Percentiles rank a stretch among this genome's conserved stretches.
Evolutionary conservation across 345 rosid species (phyloP).

Genomic region (Cardamine chenopodiifolia): DNA sequence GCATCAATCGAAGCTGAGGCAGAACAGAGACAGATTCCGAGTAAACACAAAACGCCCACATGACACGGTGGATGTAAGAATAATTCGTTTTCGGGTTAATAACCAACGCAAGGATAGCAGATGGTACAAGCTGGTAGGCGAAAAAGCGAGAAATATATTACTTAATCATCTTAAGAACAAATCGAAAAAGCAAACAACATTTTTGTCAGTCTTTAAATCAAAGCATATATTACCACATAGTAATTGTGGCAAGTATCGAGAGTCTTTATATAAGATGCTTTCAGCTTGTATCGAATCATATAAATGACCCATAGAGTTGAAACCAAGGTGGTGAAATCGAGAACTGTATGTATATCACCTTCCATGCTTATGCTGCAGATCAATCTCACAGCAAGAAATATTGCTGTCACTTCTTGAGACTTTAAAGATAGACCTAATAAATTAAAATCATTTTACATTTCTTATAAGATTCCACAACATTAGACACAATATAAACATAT

Average conservation of each 20-base stretch:
- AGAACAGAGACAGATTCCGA: constrained; percentile 74
- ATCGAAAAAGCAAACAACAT: neutral
- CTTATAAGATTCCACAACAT: neutral
- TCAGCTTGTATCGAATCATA: constrained; percentile 75
- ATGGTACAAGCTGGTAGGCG: constrained; percentile 59
- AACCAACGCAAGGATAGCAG: constrained; percentile 52
- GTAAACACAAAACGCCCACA: constrained; percentile 72
- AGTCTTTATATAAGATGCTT: constrained; percentile 62
- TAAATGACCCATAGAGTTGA: constrained; percentile 73
- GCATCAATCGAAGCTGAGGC: constrained; percentile 92
- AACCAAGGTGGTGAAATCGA: constrained; percentile 60
- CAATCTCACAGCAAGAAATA: constrained; percentile 64
- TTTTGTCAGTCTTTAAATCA: neutral
- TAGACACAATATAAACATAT: neutral
- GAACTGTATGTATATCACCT: constrained; percentile 60
- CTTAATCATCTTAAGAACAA: neutral
- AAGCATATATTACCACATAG: constrained; percentile 50
- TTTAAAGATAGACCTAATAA: constrained; percentile 73
- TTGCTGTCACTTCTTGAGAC: constrained; percentile 73
- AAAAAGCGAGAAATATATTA: neutral
- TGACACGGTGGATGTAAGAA: constrained; percentile 29
- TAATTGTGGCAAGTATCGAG: constrained; percentile 60
- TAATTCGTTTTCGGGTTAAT: constrained; percentile 47
- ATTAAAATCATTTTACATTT: neutral
- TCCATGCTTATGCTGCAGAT: constrained; percentile 51